A percentile compares a stretch with the other conserved stretches of the same genome.
Evolutionary conservation across 2,329 filamentous ascomycete genomes (phyloP).

Genomic region (Myotisia sp.): DNA sequence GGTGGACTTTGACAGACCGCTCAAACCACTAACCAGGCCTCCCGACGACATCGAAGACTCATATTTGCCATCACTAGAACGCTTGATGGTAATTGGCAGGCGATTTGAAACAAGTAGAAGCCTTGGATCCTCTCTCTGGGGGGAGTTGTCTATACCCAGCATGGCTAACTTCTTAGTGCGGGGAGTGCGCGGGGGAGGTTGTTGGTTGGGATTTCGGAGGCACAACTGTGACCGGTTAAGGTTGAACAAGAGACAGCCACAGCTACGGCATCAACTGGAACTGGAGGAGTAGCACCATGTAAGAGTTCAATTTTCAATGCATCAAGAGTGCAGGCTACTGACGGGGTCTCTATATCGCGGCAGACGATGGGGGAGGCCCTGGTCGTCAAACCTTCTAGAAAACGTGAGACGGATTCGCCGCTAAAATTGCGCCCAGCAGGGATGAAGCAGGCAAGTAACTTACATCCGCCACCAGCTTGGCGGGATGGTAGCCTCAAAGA

Average conservation of each 20-base stretch:
- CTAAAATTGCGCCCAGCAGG: constrained; percentile 2
- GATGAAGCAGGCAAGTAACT: constrained; percentile 4
- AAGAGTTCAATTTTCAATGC: too few species aligned
- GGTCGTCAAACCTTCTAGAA: too few species aligned
- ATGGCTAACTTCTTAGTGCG: constrained; percentile 14
- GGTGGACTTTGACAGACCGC: constrained; percentile 78
- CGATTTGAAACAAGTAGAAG: constrained; percentile 87
- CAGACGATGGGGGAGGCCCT: too few species aligned
- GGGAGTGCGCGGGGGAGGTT: not conserved
- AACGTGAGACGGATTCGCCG: not conserved
- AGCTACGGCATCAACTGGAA: not conserved
- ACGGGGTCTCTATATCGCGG: too few species aligned
- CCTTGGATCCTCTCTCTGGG: constrained; percentile 26
- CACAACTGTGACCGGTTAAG: not conserved
- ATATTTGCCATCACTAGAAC: constrained; percentile 80
- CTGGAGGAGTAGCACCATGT: too few species aligned
- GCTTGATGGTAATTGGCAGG: constrained; percentile 91
- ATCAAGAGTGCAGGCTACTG: too few species aligned
- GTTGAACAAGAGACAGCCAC: not conserved
- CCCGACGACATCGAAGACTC: constrained; percentile 94
- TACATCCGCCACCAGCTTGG: constrained; percentile 4
- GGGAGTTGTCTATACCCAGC: constrained; percentile 22
- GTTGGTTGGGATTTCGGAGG: not conserved
- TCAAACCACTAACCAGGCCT: constrained; percentile 83
- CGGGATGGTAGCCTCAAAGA: too few species aligned